These are phyloP conservation scores for Trichoderma sp. DNA, from an alignment of 2,329 filamentous ascomycete genomes.

Conservation along the genomic window DNA sequence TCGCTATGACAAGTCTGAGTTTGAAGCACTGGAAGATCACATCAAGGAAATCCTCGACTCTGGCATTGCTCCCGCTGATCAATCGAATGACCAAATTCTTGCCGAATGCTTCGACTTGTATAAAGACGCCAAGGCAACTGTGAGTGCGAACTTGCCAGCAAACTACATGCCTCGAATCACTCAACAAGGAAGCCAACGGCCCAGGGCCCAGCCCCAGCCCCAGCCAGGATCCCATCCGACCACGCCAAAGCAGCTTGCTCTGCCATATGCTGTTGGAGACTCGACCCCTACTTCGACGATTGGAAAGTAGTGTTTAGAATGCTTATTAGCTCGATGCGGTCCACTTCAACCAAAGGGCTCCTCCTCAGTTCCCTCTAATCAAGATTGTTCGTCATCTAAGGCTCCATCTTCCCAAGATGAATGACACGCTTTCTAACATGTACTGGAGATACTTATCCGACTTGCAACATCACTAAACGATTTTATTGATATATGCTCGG, in stretches of 20 bases:
- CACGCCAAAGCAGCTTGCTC: not conserved
- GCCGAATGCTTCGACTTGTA: conserved; percentile 51
- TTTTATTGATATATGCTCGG: not conserved
- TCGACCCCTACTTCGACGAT: not conserved
- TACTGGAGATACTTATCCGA: not conserved
- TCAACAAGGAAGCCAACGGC: not conserved
- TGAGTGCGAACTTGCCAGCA: conserved; percentile 51
- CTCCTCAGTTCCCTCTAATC: not conserved
- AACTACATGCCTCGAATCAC: conserved; percentile 39
- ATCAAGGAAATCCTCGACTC: conserved; percentile 54
- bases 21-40: conserved; percentile 52
- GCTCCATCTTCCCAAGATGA: conserved; percentile 17
- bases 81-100: conserved; percentile 49
- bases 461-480: not conserved
- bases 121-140: conserved; percentile 48
- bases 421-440: conserved; percentile 13
- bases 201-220: not conserved
- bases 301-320: conserved; percentile 7
- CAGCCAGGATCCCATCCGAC: not conserved
- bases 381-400: conserved; percentile 19
- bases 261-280: not conserved
- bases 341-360: not conserved
- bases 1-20: conserved; percentile 52
- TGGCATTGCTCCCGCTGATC: conserved; percentile 45
- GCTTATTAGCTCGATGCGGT: not conserved